Conservation (phyloP, 148 eudicot species). For the Nepenthes mirabilis region DNA sequence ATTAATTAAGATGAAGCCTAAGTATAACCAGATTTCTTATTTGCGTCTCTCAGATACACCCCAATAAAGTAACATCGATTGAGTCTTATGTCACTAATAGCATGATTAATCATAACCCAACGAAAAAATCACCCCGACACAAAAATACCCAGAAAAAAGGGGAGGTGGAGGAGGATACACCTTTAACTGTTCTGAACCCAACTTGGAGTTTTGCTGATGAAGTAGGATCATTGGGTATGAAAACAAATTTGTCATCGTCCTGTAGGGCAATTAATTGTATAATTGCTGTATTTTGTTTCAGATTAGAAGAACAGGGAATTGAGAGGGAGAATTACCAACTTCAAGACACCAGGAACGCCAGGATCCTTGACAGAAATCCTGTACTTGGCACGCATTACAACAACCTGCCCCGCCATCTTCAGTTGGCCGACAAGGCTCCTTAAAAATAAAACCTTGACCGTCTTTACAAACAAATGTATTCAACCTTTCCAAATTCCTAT, state of each 20-base stretch:
- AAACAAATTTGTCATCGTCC: conserved; percentile 42
- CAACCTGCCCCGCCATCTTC: conserved; percentile 27
- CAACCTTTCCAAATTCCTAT: too few species aligned
- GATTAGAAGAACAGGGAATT: background rate
- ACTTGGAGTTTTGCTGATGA: conserved; percentile 30
- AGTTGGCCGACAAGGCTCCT: too few species aligned
- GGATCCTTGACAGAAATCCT: conserved; percentile 41
- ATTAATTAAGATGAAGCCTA: too few species aligned
- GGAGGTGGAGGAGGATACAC: conserved; percentile 13
- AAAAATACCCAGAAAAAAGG: background rate
- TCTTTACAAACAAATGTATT: too few species aligned
- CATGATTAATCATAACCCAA: background rate
- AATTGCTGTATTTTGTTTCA: background rate
- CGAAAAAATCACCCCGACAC: background rate
- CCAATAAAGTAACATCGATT: too few species aligned
- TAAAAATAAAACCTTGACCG: too few species aligned
- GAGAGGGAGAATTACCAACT: conserved; percentile 22
- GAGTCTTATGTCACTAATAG: too few species aligned
- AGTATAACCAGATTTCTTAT: too few species aligned
- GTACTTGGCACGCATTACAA: conserved; percentile 50
- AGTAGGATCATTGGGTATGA: conserved; percentile 55
- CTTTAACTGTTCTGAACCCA: conserved; percentile 47
- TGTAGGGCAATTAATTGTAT: conserved; percentile 14
- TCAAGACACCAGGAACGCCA: conserved; percentile 46
- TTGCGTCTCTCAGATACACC: too few species aligned